phyloP scores from a whole-genome alignment of 345 rosid genomes.

The Luvunga scandens region DNA sequence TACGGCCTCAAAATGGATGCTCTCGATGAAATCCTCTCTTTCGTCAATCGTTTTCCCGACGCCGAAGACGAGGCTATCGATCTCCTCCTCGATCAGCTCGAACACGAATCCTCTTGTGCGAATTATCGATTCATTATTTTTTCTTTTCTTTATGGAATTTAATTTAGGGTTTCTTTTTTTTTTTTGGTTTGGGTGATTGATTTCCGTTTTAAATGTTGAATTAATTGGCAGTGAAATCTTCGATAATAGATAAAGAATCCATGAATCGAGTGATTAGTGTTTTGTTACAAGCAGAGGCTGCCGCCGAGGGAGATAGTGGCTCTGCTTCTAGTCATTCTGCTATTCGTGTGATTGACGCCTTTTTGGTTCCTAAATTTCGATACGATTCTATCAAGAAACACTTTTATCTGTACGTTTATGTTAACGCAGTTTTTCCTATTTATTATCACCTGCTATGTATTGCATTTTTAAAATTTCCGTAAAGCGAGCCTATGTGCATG shows the following conservation, averaged over 20 bases:
- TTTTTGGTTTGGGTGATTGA: not conserved
- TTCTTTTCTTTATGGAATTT: not conserved
- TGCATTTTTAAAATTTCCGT: not conserved
- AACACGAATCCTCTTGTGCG: slow-evolving; percentile 40
- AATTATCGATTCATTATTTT: not conserved
- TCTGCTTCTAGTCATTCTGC: slow-evolving; percentile 37
- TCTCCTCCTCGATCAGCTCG: slow-evolving; percentile 80
- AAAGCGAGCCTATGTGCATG: not conserved
- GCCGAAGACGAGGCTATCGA: slow-evolving; percentile 73
- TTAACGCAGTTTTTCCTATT: not conserved
- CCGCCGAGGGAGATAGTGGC: slow-evolving; percentile 43
- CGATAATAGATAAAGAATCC: slow-evolving; percentile 64
- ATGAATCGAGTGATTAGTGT: slow-evolving; percentile 48
- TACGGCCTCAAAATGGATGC: slow-evolving; percentile 72
- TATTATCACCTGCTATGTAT: not conserved
- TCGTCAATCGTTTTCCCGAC: slow-evolving; percentile 55
- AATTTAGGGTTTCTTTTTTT: not conserved
- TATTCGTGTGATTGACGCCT: slow-evolving; percentile 66
- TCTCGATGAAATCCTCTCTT: slow-evolving; percentile 60
- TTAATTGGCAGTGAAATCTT: slow-evolving; percentile 51
- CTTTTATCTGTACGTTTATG: slow-evolving; percentile 55
- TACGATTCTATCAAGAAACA: slow-evolving; percentile 76
- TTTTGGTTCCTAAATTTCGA: slow-evolving; percentile 70
- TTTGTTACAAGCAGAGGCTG: slow-evolving; percentile 68
- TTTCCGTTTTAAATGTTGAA: no score